Conservation (phyloP, 2,329 filamentous ascomycete species). For the Stagonosporopsis tanaceti region DNA sequence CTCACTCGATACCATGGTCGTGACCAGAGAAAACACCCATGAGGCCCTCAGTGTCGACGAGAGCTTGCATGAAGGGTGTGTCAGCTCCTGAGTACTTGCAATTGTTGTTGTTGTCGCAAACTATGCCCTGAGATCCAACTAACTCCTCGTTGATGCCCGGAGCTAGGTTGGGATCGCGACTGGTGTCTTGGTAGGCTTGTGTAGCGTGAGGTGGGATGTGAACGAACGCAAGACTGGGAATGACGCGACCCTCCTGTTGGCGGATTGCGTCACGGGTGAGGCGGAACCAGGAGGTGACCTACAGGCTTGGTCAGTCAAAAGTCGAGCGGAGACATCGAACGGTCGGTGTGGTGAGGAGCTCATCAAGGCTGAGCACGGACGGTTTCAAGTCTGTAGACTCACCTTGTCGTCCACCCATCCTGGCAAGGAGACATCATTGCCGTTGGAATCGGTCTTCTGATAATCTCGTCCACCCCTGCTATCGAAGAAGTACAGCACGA, state of each 20-base stretch:
- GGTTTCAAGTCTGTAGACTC: background rate
- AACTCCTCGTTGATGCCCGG: constrained; percentile 52
- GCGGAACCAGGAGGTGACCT: constrained; percentile 42
- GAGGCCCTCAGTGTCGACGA: constrained; percentile 61
- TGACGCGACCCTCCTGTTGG: constrained; percentile 39
- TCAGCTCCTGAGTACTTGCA: constrained; percentile 59
- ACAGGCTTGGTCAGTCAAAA: background rate
- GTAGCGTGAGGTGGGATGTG: constrained; percentile 57
- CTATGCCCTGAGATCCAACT: constrained; percentile 34
- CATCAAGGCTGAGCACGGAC: background rate
- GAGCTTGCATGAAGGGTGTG: constrained; percentile 67
- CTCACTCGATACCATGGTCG: constrained; percentile 60
- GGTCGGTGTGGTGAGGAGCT: background rate
- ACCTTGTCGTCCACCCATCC: constrained; percentile 38
- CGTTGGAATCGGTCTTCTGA: constrained; percentile 19
- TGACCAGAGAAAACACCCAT: constrained; percentile 67
- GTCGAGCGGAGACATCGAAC: background rate
- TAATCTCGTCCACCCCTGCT: constrained; percentile 39
- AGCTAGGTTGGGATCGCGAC: constrained; percentile 53
- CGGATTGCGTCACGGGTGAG: constrained; percentile 25
- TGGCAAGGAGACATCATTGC: constrained; percentile 20
- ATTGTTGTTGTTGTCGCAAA: constrained; percentile 25
- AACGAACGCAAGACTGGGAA: constrained; percentile 64
- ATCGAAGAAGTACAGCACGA: constrained; percentile 78
- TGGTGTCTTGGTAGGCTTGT: constrained; percentile 53